These are phyloP conservation scores for Aotearoamyces nothofagi DNA, from an alignment of 2,329 filamentous ascomycete species.

Conservation along the genomic window DNA sequence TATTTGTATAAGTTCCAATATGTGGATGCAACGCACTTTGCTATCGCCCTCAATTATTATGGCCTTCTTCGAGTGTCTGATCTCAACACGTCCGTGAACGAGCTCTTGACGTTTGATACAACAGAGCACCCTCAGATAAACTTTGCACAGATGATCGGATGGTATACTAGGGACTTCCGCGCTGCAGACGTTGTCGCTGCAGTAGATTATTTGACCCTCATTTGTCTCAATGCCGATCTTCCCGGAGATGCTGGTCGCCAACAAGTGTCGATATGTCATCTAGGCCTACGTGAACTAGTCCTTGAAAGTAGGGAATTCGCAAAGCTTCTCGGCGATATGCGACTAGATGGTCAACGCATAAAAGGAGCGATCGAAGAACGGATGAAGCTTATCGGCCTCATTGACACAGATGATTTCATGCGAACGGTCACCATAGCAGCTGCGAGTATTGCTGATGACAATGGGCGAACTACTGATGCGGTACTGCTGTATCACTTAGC, in stretches of 20 bases:
- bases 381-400: slow-evolving; percentile 64
- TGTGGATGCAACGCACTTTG: slow-evolving; percentile 88
- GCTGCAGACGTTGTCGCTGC: slow-evolving; percentile 79
- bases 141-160: slow-evolving; percentile 84
- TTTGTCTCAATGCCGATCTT: slow-evolving; percentile 82
- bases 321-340: slow-evolving; percentile 81
- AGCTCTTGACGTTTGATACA: slow-evolving; percentile 51
- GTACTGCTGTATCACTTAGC: slow-evolving; percentile 90
- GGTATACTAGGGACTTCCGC: slow-evolving; percentile 93
- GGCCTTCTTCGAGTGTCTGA: slow-evolving; percentile 79
- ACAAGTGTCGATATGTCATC: slow-evolving; percentile 74
- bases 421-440: slow-evolving; percentile 87
- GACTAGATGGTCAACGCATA: slow-evolving; percentile 70
- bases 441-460: slow-evolving; percentile 84
- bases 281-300: slow-evolving; percentile 83
- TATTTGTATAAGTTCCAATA: slow-evolving; percentile 89
- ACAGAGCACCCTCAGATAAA: slow-evolving; percentile 70
- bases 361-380: slow-evolving; percentile 79
- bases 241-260: slow-evolving; percentile 57
- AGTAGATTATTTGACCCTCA: slow-evolving; percentile 81
- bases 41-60: slow-evolving; percentile 77
- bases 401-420: slow-evolving; percentile 71
- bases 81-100: slow-evolving; percentile 57
- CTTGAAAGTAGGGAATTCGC: slow-evolving; percentile 96
- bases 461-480: slow-evolving; percentile 82